phyloP scores from a whole-genome alignment of 441 rosid genomes.

The Hura crepitans region DNA sequence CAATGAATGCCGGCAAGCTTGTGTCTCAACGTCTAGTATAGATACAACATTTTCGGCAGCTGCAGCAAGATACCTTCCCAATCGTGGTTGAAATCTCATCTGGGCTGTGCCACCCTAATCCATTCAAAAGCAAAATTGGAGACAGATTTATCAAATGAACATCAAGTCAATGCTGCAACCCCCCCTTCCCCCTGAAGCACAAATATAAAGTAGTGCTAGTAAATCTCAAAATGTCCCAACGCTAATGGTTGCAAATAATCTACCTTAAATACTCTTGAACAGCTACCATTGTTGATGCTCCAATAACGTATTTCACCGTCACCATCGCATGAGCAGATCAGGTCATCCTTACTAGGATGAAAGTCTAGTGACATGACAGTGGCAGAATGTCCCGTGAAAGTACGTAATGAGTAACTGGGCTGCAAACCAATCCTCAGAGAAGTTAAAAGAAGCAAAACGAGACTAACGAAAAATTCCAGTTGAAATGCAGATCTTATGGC shows the following conservation, averaged over 20 bases:
- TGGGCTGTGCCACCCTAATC: conserved; percentile 75
- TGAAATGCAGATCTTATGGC: background rate
- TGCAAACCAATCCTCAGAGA: conserved; percentile 37
- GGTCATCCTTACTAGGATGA: conserved; percentile 84
- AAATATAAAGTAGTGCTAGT: background rate
- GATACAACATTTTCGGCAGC: conserved; percentile 78
- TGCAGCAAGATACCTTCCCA: conserved; percentile 87
- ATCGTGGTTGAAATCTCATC: conserved; percentile 84
- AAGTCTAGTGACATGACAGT: conserved; percentile 82
- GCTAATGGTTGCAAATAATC: conserved; percentile 4
- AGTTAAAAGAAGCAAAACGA: conserved; percentile 5
- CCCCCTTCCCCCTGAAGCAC: background rate
- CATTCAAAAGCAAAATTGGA: conserved; percentile 4
- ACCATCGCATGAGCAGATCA: conserved; percentile 83
- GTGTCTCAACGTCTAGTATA: conserved; percentile 78
- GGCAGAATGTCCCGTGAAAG: conserved; percentile 69
- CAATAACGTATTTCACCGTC: conserved; percentile 88
- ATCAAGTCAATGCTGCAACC: background rate
- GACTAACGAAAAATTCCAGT: background rate
- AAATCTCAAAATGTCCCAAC: background rate
- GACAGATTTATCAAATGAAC: background rate
- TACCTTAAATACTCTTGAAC: conserved; percentile 80
- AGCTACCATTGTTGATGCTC: conserved; percentile 81
- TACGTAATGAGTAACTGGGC: conserved; percentile 74
- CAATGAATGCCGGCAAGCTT: conserved; percentile 64